Base-by-base conservation (phyloP, 805 yeast species). In the Candida tammaniensis region DNA sequence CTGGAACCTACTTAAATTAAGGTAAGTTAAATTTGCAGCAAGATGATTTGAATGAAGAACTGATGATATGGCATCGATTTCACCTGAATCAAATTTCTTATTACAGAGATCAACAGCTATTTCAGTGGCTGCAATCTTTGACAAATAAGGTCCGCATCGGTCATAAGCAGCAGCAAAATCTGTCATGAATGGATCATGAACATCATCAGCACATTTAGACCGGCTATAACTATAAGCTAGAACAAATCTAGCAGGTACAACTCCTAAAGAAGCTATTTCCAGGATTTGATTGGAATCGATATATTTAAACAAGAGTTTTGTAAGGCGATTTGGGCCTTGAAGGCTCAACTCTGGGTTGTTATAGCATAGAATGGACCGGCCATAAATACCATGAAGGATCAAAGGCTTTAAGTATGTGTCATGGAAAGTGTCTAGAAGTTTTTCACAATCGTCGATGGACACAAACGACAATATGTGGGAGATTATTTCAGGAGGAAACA, bases 1-100 rank as follows among this genome's bases (percentile, higher is more conserved):
- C 17, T 42, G 51, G 30, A 44, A 44, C 16, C 47, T 33, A n/a
- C 35, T 30, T 15, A 47, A 28, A 22, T 43, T 37, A 30, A 47
- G 32, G 15, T 41, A 40, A 14, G 26, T 27, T 9, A 47, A 32
- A 31, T 47, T 47, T 16, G 33, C 19, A 10, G 30, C 16, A 14
- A 45, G 23, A 18, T 16, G 22, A 17, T 20, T 24, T 3, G 42
- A 35, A 11, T 30, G 15, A 14, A 47, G 26, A 11, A 46, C 22
- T 8, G 33, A 21, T 3, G 12, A 11, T 7, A 39, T 12, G 17
- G 12, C 15, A 8, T 28, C 38, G 11, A 36, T 33, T 16, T 35
- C 43, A 12, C 17, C 16, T 2, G 39, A 35, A 29, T 35, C 34
- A 10, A 28, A 29, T 17, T 25, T 35, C 27, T 40, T 40, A 24